Percentiles rank a stretch among this genome's conserved stretches.
Evolutionary conservation across 352 stramenopile species (phyloP).

Genomic region (Phytopythium chamaehyphon): DNA sequence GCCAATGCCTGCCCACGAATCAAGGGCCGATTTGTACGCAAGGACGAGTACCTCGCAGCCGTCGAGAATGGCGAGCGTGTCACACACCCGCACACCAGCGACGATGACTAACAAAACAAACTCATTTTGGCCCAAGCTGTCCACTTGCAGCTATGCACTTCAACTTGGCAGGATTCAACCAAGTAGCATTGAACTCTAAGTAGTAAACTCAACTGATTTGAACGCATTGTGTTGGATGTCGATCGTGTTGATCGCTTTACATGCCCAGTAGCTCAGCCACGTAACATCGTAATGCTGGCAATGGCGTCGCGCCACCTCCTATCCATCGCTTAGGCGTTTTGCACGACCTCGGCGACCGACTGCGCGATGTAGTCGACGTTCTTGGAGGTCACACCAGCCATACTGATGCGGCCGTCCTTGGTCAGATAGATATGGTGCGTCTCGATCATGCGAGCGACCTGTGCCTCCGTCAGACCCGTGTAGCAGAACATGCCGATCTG

Average conservation of each 20-base stretch:
- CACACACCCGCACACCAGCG: conserved; percentile 5
- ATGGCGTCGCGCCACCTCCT: too few relatives aligned
- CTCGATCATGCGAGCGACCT: conserved; percentile 92
- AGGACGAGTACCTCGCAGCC: conserved; percentile 17
- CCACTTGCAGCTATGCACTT: not conserved
- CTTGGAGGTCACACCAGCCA: conserved; percentile 95
- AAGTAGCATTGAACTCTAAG: too few relatives aligned
- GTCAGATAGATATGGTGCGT: conserved; percentile 99
- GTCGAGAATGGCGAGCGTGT: conserved; percentile 9
- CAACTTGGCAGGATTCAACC: conserved; percentile 1
- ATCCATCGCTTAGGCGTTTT: conserved; percentile 55
- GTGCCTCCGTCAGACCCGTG: conserved; percentile 94
- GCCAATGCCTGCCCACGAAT: conserved; percentile 63
- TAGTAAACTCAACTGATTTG: too few relatives aligned
- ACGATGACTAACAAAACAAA: not conserved
- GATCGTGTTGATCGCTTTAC: too few relatives aligned
- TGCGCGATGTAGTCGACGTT: conserved; percentile 97
- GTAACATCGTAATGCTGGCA: not conserved
- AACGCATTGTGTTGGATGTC: too few relatives aligned
- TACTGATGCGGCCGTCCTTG: conserved; percentile 97
- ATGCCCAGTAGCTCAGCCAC: too few relatives aligned
- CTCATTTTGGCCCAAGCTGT: not conserved
- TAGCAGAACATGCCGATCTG: conserved; percentile 99
- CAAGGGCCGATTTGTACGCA: conserved; percentile 67
- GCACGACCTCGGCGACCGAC: conserved; percentile 92